Percentiles rank a stretch among this genome's conserved stretches.
These are phyloP conservation scores for Cladophialophora yegresii DNA, from an alignment of 2,329 filamentous ascomycete species.

Conservation along the genomic window DNA sequence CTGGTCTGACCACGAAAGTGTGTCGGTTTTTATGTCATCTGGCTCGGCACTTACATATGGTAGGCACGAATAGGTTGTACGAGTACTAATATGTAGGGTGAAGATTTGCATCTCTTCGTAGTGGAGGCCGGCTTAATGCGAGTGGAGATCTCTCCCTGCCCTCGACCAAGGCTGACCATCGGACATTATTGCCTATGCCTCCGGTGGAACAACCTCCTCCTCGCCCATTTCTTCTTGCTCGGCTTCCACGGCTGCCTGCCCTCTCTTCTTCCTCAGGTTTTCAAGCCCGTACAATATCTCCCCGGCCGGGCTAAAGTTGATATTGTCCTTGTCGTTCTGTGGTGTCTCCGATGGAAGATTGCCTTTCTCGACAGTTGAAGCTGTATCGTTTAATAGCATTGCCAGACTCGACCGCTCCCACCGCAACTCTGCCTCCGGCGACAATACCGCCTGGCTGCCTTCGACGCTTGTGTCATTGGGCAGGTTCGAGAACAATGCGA, in stretches of 20 bases:
- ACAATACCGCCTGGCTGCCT: background rate
- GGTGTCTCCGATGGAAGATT: constrained; percentile 7
- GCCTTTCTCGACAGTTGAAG: background rate
- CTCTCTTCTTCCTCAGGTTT: constrained; percentile 45
- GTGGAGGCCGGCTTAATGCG: background rate
- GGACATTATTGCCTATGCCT: constrained; percentile 4
- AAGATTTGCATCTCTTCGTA: background rate
- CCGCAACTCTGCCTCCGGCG: constrained; percentile 12
- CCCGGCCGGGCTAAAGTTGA: constrained; percentile 34
- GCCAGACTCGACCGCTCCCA: constrained; percentile 31
- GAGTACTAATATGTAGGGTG: background rate
- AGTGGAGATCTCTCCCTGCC: background rate
- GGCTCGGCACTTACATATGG: background rate
- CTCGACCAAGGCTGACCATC: background rate
- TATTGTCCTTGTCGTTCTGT: constrained; percentile 13
- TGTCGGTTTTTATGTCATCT: no score
- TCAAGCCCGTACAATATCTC: constrained; percentile 44
- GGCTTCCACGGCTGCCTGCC: constrained; percentile 20
- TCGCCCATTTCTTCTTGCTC: constrained; percentile 28
- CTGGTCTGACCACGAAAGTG: no score
- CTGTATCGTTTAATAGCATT: constrained; percentile 26
- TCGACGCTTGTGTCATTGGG: background rate
- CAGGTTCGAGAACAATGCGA: constrained; percentile 25
- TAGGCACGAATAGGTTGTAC: background rate
- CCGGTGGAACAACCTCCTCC: constrained; percentile 9